phyloP scores from a whole-genome alignment of 768 basidiomycete genomes.

The Solioccasus polychromus region DNA sequence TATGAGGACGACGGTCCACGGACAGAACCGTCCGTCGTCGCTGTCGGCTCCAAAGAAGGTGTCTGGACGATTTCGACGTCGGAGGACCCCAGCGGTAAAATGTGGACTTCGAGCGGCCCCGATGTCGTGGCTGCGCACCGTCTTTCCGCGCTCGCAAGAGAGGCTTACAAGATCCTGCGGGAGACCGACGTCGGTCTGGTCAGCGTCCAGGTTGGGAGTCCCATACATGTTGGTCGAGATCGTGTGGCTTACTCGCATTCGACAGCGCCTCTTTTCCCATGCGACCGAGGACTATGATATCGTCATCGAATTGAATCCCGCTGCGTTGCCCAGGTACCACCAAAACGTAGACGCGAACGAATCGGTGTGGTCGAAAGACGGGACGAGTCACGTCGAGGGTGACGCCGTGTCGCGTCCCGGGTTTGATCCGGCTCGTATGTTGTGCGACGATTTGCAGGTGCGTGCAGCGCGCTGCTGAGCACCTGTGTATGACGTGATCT shows the following conservation, averaged over 20 bases:
- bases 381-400: constrained; percentile 22
- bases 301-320: constrained; percentile 68
- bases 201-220: constrained; percentile 56
- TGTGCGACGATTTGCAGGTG: constrained; percentile 75
- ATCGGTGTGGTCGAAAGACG: constrained; percentile 42
- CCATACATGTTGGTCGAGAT: not conserved
- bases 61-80: constrained; percentile 83
- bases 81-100: constrained; percentile 64
- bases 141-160: constrained; percentile 68
- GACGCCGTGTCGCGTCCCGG: constrained; percentile 48
- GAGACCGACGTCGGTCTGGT: constrained; percentile 47
- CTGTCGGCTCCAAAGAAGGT: constrained; percentile 36
- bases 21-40: constrained; percentile 19
- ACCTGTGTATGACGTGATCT: not conserved
- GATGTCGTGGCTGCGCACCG: constrained; percentile 72
- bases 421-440: constrained; percentile 73
- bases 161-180: constrained; percentile 61
- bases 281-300: constrained; percentile 85
- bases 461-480: constrained; percentile 13
- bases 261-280: constrained; percentile 80
- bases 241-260: constrained; percentile 1
- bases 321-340: constrained; percentile 64
- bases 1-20: constrained; percentile 37
- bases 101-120: constrained; percentile 74
- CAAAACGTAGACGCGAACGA: constrained; percentile 63